These are phyloP conservation scores for Elaeis oleifera DNA, from an alignment of 202 grass and related monocot species.

Conservation along the genomic window DNA sequence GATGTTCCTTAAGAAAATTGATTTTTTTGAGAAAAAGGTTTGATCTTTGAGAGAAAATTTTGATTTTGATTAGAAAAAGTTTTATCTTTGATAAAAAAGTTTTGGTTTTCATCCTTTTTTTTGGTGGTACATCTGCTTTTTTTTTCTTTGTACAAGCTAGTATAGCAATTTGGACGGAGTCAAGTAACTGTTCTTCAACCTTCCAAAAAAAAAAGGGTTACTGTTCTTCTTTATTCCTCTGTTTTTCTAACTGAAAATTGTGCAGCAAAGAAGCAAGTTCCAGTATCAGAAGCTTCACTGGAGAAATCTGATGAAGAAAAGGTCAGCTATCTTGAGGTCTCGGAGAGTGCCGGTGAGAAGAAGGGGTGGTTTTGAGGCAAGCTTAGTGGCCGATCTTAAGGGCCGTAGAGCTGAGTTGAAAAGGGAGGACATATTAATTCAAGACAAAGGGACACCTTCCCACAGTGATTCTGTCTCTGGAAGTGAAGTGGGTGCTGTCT, in stretches of 20 bases:
- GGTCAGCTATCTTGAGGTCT: slow-evolving; percentile 66
- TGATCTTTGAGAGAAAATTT: too few species aligned
- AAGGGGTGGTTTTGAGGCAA: slow-evolving; percentile 20
- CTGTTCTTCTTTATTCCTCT: background rate
- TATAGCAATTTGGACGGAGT: background rate
- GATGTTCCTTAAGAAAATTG: slow-evolving; percentile 8
- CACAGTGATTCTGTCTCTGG: background rate
- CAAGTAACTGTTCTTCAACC: background rate
- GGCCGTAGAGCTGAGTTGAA: background rate
- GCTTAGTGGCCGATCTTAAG: slow-evolving; percentile 1
- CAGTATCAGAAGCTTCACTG: slow-evolving; percentile 32
- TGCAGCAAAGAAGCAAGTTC: slow-evolving; percentile 61
- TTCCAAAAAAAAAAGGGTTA: background rate
- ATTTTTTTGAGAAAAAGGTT: background rate
- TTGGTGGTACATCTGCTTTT: too few species aligned
- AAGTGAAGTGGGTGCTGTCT: slow-evolving; percentile 23
- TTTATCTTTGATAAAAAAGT: too few species aligned
- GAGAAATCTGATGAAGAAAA: slow-evolving; percentile 43
- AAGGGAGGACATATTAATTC: background rate
- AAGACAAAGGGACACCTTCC: slow-evolving; percentile 1
- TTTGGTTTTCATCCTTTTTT: background rate
- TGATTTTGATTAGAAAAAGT: too few species aligned
- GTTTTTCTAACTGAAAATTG: slow-evolving; percentile 15
- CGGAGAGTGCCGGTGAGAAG: slow-evolving; percentile 41
- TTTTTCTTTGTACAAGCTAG: background rate